Evolutionary conservation across 345 rosid species (phyloP).

Genomic region (Trapa bicornis): DNA sequence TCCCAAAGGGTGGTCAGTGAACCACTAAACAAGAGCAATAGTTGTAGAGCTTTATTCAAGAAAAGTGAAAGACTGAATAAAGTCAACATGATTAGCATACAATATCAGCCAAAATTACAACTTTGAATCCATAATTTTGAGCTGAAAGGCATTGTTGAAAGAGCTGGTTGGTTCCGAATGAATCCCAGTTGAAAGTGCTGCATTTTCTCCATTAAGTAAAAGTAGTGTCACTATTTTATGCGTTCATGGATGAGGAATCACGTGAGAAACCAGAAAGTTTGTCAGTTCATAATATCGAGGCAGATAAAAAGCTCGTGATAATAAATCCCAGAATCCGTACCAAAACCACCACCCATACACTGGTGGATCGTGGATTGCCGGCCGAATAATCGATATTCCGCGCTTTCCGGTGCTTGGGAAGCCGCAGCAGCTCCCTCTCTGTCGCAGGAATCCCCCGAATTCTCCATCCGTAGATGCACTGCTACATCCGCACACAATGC

Average conservation of each 20-base stretch:
- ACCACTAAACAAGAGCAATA: not conserved
- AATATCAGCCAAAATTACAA: too few species aligned
- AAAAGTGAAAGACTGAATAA: not conserved
- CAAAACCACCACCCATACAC: slow-evolving; percentile 36
- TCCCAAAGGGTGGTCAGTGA: not conserved
- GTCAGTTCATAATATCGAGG: not conserved
- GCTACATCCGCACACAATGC: not conserved
- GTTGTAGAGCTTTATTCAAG: not conserved
- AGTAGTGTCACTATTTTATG: not conserved
- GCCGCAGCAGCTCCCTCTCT: slow-evolving; percentile 9
- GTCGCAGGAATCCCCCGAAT: slow-evolving; percentile 11
- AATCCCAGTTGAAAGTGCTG: not conserved
- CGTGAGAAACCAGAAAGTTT: not conserved
- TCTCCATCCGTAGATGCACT: slow-evolving; percentile 11
- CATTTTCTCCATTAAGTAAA: not conserved
- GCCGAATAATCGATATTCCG: slow-evolving; percentile 26
- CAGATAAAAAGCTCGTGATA: not conserved
- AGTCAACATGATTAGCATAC: too few species aligned
- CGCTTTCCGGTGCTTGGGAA: slow-evolving; percentile 6
- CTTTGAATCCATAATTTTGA: not conserved
- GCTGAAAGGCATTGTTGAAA: not conserved
- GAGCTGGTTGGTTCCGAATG: not conserved
- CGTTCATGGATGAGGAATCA: not conserved
- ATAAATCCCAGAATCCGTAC: slow-evolving; percentile 8
- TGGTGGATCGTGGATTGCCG: slow-evolving; percentile 30